Evolutionary conservation across 805 yeast species (phyloP).

Genomic region (Saccharomycopsis fibuligera): DNA sequence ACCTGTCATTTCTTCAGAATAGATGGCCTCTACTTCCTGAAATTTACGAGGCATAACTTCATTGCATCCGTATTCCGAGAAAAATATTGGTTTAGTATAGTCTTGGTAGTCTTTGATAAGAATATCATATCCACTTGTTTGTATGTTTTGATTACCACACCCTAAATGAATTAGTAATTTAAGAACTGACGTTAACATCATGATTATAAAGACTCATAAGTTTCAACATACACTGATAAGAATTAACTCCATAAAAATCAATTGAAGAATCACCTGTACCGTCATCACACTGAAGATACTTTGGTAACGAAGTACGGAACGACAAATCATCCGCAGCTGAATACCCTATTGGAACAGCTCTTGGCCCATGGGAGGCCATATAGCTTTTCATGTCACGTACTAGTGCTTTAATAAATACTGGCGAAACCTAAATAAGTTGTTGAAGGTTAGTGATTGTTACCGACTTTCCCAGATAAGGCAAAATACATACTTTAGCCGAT

Average conservation of each 20-base stretch:
- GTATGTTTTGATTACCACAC: slow-evolving; percentile 80
- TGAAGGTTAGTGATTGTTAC: not conserved
- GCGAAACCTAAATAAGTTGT: slow-evolving; percentile 42
- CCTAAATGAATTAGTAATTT: slow-evolving; percentile 8
- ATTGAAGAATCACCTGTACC: slow-evolving; percentile 44
- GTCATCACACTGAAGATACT: slow-evolving; percentile 72
- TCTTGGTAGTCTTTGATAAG: slow-evolving; percentile 65
- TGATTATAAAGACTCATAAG: not conserved
- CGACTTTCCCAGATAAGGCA: not conserved
- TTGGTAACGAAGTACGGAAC: slow-evolving; percentile 69
- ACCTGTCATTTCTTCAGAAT: slow-evolving; percentile 63
- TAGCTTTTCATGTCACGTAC: slow-evolving; percentile 77
- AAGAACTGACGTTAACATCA: too few species aligned
- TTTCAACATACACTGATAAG: slow-evolving; percentile 51
- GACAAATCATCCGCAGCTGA: slow-evolving; percentile 92
- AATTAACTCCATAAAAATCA: slow-evolving; percentile 78
- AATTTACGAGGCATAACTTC: slow-evolving; percentile 71
- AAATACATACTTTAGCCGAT: slow-evolving; percentile 41
- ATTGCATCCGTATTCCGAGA: slow-evolving; percentile 92
- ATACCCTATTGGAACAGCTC: slow-evolving; percentile 85
- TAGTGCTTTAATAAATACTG: slow-evolving; percentile 71
- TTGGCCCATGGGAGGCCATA: slow-evolving; percentile 47
- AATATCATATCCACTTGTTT: slow-evolving; percentile 67
- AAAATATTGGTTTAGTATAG: slow-evolving; percentile 71
- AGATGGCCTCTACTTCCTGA: slow-evolving; percentile 67